Conservation (phyloP, 1,139 yeast genomes). For the Zygoascus sp. region DNA sequence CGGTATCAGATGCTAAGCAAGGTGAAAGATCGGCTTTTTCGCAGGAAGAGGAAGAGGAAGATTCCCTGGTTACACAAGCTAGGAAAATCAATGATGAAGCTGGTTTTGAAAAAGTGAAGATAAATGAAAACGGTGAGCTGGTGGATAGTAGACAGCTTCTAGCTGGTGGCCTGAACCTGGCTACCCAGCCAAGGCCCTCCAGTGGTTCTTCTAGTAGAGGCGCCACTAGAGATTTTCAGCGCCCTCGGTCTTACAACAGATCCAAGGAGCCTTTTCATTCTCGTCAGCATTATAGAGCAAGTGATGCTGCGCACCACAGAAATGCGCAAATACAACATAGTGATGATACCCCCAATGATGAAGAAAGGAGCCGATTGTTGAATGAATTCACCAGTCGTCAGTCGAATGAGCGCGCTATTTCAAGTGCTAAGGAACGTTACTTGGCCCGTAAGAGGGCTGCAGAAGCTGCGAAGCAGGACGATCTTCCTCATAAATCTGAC, state of each 20-base stretch:
- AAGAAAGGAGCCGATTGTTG: slow-evolving; percentile 9
- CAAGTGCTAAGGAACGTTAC: slow-evolving; percentile 31
- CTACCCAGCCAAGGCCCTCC: slow-evolving; percentile 8
- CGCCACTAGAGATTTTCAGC: background rate
- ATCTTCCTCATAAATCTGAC: background rate
- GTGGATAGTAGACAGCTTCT: slow-evolving; percentile 30
- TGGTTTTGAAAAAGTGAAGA: slow-evolving; percentile 25
- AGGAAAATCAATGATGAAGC: slow-evolving; percentile 19
- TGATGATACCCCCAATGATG: slow-evolving; percentile 15
- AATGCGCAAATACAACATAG: slow-evolving; percentile 10
- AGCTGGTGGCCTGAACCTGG: slow-evolving; percentile 32
- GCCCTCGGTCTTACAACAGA: background rate
- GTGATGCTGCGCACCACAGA: slow-evolving; percentile 11
- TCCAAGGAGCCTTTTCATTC: background rate
- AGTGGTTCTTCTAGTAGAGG: background rate
- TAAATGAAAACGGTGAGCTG: slow-evolving; percentile 31
- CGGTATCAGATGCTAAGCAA: slow-evolving; percentile 12
- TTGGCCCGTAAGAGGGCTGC: slow-evolving; percentile 27
- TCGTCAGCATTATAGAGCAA: slow-evolving; percentile 28
- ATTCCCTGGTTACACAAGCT: slow-evolving; percentile 13
- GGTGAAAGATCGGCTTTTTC: background rate
- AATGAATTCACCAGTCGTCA: slow-evolving; percentile 19
- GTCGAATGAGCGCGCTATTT: slow-evolving; percentile 21
- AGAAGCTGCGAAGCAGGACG: slow-evolving; percentile 10
- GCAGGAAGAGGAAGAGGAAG: slow-evolving; percentile 5